Evolutionary conservation across 2,329 filamentous ascomycete genomes (phyloP).

Genomic region (Sporothrix globosa): DNA sequence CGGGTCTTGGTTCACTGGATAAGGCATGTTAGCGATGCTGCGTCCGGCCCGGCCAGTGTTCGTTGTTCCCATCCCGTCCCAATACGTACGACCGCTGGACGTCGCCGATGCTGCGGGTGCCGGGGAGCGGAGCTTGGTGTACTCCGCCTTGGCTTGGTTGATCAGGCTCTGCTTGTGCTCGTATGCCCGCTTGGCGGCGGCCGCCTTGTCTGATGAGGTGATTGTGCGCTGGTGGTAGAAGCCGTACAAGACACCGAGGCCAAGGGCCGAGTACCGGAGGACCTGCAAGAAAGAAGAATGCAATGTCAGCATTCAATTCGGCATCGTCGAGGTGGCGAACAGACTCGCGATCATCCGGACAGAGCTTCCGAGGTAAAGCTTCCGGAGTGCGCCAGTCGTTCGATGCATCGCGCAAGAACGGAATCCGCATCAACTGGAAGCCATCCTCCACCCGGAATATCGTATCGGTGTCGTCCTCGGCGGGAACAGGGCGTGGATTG

Average conservation of each 20-base stretch:
- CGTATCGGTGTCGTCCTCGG: not conserved
- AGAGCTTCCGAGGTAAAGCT: not conserved
- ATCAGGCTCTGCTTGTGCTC: slow-evolving; percentile 91
- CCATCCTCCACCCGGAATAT: not conserved
- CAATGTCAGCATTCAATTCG: slow-evolving; percentile 13
- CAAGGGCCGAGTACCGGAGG: slow-evolving; percentile 93
- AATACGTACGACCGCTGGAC: slow-evolving; percentile 42
- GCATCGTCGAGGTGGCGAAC: not conserved
- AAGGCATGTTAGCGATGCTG: slow-evolving; percentile 17
- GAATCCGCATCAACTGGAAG: not conserved
- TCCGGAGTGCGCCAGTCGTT: not conserved
- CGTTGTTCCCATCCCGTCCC: not conserved
- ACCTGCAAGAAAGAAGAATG: slow-evolving; percentile 62
- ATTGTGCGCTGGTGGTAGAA: slow-evolving; percentile 89
- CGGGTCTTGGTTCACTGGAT: slow-evolving; percentile 57
- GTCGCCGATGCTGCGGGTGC: slow-evolving; percentile 42
- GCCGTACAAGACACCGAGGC: slow-evolving; percentile 90
- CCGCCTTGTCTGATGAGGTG: slow-evolving; percentile 68
- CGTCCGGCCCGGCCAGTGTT: not conserved
- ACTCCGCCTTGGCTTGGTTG: slow-evolving; percentile 89
- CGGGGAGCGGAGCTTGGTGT: slow-evolving; percentile 70
- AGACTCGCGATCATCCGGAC: not conserved
- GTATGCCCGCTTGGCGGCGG: slow-evolving; percentile 78
- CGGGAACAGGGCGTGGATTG: not conserved
- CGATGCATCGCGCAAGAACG: slow-evolving; percentile 2